Percentiles rank a stretch among this genome's conserved stretches.
These are phyloP conservation scores for Heterobasidion occidentale DNA, from an alignment of 1,284 basidiomycete genomes.

Conservation along the genomic window DNA sequence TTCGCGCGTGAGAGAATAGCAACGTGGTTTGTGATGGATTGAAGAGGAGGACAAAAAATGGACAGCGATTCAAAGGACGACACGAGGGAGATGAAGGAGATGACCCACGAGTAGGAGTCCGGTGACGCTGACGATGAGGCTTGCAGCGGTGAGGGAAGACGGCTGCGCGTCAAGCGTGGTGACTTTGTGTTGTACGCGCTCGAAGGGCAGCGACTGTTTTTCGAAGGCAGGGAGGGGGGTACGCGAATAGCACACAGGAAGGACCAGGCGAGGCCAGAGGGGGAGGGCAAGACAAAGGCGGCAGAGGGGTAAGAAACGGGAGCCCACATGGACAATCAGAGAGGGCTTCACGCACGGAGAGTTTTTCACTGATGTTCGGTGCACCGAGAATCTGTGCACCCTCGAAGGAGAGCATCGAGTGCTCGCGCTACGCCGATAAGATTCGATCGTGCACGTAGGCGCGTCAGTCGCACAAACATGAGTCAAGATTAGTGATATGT, in stretches of 20 bases:
- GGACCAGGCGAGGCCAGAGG: slow-evolving; percentile 2
- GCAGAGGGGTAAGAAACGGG: not conserved
- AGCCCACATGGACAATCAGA: not conserved
- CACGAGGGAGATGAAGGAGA: not conserved
- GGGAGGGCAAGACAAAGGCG: not conserved
- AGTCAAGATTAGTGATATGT: no score
- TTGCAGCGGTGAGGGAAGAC: slow-evolving; percentile 52
- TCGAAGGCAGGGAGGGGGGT: no score
- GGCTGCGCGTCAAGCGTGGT: slow-evolving; percentile 88
- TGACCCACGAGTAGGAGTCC: slow-evolving; percentile 68
- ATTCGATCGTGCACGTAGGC: slow-evolving; percentile 9
- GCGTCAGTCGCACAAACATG: not conserved
- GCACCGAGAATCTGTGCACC: slow-evolving; percentile 55
- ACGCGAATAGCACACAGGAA: no score
- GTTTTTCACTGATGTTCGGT: slow-evolving; percentile 67
- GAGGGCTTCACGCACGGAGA: slow-evolving; percentile 46
- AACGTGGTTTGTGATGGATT: no score
- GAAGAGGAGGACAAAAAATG: no score
- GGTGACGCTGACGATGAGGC: slow-evolving; percentile 84
- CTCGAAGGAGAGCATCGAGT: slow-evolving; percentile 92
- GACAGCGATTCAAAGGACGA: not conserved
- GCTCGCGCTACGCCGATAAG: slow-evolving; percentile 47
- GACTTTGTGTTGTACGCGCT: slow-evolving; percentile 77
- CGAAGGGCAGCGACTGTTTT: slow-evolving; percentile 71
- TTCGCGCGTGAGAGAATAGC: no score